phyloP scores from a whole-genome alignment of 2,329 filamentous ascomycete species.

The Polytolypa hystricis region DNA sequence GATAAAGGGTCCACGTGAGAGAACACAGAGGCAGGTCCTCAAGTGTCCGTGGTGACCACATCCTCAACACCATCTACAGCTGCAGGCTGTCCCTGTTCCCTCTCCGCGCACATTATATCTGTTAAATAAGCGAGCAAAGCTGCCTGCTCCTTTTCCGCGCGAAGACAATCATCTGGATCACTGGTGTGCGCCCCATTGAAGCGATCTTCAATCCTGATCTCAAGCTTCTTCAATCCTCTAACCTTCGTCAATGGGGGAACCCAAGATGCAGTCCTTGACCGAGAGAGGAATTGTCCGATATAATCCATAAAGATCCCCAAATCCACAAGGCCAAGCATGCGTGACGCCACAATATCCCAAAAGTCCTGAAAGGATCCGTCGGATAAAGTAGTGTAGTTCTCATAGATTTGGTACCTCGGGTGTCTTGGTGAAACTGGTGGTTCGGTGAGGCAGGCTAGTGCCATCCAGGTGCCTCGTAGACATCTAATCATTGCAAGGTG shows the following conservation, averaged over 20 bases:
- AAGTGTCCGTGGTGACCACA: too few species aligned
- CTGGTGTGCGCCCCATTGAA: too few species aligned
- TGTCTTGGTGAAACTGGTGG: constrained; percentile 1
- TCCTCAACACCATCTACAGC: too few species aligned
- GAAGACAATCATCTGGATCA: too few species aligned
- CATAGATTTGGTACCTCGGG: constrained; percentile 5
- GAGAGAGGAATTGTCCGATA: constrained; percentile 7
- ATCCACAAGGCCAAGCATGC: constrained; percentile 5
- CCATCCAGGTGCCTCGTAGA: constrained; percentile 5
- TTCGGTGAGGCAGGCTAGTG: constrained; percentile 6
- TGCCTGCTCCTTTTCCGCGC: too few species aligned
- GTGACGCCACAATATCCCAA: constrained; percentile 5
- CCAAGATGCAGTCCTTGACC: constrained; percentile 6
- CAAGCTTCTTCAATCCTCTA: constrained; percentile 4
- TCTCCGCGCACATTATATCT: too few species aligned
- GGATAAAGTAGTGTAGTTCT: constrained; percentile 8
- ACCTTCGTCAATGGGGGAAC: constrained; percentile 4
- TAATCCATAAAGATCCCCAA: constrained; percentile 9
- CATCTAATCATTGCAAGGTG: constrained; percentile 10
- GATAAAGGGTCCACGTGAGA: too few species aligned
- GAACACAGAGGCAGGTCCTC: too few species aligned
- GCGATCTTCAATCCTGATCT: constrained; percentile 6
- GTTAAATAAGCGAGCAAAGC: too few species aligned
- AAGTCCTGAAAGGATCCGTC: constrained; percentile 6
- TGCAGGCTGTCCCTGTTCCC: too few species aligned